Evolutionary conservation across 164 flowering plant genomes (phyloP).

Genomic region (Macadamia tetraphylla): DNA sequence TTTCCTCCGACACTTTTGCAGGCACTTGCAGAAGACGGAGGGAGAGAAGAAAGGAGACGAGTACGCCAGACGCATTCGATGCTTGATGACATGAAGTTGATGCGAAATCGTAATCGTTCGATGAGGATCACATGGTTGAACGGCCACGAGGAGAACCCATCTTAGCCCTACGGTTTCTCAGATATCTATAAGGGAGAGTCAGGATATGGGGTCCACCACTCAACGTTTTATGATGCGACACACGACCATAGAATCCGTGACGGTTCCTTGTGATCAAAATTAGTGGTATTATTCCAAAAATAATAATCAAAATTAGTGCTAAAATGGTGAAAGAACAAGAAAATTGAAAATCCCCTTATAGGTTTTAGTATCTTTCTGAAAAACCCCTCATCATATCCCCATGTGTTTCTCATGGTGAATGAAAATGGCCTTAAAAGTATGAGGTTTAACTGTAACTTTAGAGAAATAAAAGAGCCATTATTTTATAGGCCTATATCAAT

Average conservation of each 20-base stretch:
- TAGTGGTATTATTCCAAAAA: no score
- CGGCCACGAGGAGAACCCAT: neutral
- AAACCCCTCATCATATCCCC: no score
- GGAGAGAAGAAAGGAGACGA: slow-evolving; percentile 4
- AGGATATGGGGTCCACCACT: neutral
- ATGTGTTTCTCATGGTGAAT: no score
- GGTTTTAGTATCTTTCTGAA: no score
- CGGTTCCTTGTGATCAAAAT: no score
- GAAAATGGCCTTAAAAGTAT: no score
- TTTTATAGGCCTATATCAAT: no score
- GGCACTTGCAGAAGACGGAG: slow-evolving; percentile 4
- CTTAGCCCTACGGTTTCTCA: neutral
- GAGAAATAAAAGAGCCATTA: no score
- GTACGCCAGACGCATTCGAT: slow-evolving; percentile 7
- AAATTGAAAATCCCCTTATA: no score
- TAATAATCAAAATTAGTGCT: no score
- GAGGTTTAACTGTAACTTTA: no score
- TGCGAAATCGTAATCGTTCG: slow-evolving; percentile 3
- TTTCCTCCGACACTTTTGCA: neutral
- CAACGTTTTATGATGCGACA: neutral
- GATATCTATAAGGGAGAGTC: neutral
- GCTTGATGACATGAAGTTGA: slow-evolving; percentile 9
- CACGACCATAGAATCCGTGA: neutral
- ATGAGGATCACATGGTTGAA: slow-evolving; percentile 4
- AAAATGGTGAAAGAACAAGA: no score